These are phyloP conservation scores for Anethum foeniculum DNA, from an alignment of 140 eudicot species.

Conservation along the genomic window DNA sequence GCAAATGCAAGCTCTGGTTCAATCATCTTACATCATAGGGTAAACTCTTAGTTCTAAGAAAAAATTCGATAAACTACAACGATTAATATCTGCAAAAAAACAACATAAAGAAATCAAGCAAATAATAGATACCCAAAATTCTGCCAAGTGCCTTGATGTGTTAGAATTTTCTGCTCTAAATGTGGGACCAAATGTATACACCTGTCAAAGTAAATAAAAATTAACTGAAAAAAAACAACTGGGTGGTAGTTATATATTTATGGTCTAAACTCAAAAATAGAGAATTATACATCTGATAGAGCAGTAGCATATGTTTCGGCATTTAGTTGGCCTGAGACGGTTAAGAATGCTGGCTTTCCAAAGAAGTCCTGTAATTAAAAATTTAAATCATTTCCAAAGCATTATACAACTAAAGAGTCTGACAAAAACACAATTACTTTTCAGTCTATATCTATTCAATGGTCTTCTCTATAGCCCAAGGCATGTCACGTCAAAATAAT, in stretches of 20 bases:
- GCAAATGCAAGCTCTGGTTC: conserved; percentile 99
- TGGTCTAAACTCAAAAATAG: conserved; percentile 8
- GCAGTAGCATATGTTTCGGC: conserved; percentile 98
- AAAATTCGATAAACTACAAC: neutral
- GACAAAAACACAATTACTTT: neutral
- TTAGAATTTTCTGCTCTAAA: conserved; percentile 95
- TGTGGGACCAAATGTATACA: conserved; percentile 94
- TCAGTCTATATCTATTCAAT: too few relatives aligned
- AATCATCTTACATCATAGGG: conserved; percentile 55
- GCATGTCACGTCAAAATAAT: too few relatives aligned
- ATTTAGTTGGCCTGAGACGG: conserved; percentile 95
- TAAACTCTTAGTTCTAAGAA: conserved; percentile 10
- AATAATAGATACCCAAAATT: conserved; percentile 63
- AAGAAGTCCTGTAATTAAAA: conserved; percentile 74
- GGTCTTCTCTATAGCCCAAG: too few relatives aligned
- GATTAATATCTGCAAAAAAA: neutral
- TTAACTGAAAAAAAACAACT: neutral
- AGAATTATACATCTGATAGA: conserved; percentile 64
- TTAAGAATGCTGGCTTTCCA: conserved; percentile 88
- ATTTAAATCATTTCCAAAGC: neutral
- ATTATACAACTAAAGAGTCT: neutral
- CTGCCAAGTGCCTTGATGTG: conserved; percentile 94
- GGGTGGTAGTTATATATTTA: neutral
- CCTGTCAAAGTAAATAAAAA: conserved; percentile 34
- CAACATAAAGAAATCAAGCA: neutral